Evolutionary conservation across 2,329 filamentous ascomycete genomes (phyloP).

Genomic region (Colletotrichum truncatum): DNA sequence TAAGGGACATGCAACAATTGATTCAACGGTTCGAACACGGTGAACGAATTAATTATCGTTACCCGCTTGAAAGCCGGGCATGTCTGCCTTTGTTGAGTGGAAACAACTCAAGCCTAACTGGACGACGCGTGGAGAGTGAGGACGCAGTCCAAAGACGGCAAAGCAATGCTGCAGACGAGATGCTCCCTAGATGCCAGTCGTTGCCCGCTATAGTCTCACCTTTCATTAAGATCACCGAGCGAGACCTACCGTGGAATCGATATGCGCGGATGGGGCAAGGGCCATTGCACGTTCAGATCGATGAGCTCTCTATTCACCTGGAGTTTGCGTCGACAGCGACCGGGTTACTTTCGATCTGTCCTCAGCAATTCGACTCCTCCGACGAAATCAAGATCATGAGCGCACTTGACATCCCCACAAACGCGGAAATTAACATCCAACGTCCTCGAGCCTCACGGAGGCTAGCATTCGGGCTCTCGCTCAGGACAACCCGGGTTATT

Average conservation of each 20-base stretch:
- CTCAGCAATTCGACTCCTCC: not conserved
- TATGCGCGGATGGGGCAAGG: not conserved
- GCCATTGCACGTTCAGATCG: not conserved
- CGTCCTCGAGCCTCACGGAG: not conserved
- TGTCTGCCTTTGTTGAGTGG: not conserved
- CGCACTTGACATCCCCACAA: not conserved
- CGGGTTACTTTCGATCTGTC: not conserved
- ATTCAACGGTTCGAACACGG: not conserved
- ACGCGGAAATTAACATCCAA: not conserved
- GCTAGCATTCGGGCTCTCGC: not conserved
- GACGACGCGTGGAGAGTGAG: not conserved
- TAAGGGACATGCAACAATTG: not conserved
- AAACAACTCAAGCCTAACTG: not conserved
- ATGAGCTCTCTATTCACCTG: not conserved
- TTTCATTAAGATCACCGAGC: not conserved
- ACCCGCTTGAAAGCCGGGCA: slow-evolving; percentile 1
- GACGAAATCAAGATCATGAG: not conserved
- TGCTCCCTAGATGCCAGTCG: not conserved
- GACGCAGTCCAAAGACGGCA: not conserved
- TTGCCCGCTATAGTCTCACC: not conserved
- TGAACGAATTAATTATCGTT: not conserved
- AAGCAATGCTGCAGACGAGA: not conserved
- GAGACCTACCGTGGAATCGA: not conserved
- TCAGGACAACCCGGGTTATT: not conserved
- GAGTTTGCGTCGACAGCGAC: not conserved